Percentiles rank a stretch among this genome's conserved stretches.
Conservation (phyloP, 176 grass and related monocot genomes). For the Triticum aestivum region DNA sequence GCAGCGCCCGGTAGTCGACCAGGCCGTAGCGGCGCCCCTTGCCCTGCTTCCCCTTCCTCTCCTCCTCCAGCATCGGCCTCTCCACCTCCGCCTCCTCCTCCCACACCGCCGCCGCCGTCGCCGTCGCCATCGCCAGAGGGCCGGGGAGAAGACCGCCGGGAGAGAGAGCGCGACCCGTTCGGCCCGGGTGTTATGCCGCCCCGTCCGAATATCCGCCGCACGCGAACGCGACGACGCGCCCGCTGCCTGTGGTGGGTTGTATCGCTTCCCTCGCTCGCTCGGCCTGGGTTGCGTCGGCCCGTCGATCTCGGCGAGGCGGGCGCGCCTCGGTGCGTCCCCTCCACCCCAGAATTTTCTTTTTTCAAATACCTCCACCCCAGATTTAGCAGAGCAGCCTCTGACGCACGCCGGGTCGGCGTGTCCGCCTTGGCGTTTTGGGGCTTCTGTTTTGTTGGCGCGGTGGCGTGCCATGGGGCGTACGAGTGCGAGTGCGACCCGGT, state of each 20-base stretch:
- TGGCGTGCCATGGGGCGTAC: background rate
- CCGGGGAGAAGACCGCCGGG: background rate
- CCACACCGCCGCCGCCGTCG: slow-evolving; percentile 5
- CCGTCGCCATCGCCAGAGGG: slow-evolving; percentile 16
- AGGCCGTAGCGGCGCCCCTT: slow-evolving; percentile 44
- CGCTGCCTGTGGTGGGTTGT: background rate
- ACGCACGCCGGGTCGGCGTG: background rate
- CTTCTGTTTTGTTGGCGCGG: background rate
- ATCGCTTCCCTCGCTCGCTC: background rate
- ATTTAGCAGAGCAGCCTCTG: background rate
- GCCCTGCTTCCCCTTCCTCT: slow-evolving; percentile 11
- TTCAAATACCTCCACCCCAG: background rate
- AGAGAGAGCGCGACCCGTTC: background rate
- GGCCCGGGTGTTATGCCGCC: background rate
- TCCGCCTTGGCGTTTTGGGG: background rate
- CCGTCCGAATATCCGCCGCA: slow-evolving; percentile 34
- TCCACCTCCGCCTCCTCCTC: background rate
- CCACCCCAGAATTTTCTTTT: background rate
- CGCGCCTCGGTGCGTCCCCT: slow-evolving; percentile 15
- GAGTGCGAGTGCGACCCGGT: background rate
- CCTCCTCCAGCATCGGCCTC: slow-evolving; percentile 7
- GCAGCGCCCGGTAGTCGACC: slow-evolving; percentile 78
- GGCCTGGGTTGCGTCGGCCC: slow-evolving; percentile 12
- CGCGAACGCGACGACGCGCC: background rate
- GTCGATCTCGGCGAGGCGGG: slow-evolving; percentile 37